phyloP scores from a whole-genome alignment of 305 asterid genomes.

The Fraxinus floribunda region DNA sequence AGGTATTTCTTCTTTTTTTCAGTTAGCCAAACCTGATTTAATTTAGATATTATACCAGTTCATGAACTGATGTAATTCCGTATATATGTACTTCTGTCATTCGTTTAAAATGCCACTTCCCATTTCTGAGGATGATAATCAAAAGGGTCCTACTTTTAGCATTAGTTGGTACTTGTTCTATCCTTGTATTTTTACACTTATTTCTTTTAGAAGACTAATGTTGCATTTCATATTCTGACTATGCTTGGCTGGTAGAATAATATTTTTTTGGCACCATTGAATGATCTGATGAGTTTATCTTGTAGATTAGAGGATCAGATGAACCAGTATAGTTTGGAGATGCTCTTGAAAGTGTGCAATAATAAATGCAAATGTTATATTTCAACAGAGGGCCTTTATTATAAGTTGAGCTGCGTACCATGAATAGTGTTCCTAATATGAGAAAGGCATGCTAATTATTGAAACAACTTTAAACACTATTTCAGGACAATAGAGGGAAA shows the following conservation, averaged over 20 bases:
- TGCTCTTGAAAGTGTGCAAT: slow-evolving; percentile 11
- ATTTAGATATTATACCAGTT: not conserved
- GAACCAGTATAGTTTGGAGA: slow-evolving; percentile 4
- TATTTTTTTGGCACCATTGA: not conserved
- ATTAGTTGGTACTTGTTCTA: not conserved
- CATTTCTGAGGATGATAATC: not conserved
- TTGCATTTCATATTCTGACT: not conserved
- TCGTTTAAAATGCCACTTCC: not conserved
- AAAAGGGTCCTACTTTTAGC: not conserved
- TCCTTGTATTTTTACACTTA: not conserved
- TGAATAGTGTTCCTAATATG: slow-evolving; percentile 12
- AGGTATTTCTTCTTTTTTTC: slow-evolving; percentile 43
- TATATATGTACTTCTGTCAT: not conserved
- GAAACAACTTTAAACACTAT: not conserved
- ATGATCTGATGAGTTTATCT: not conserved
- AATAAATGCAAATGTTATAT: slow-evolving; percentile 2
- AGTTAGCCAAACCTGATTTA: not conserved
- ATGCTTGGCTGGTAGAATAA: slow-evolving; percentile 9
- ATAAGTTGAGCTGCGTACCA: not conserved
- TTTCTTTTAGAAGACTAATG: not conserved
- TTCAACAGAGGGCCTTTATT: slow-evolving; percentile 3
- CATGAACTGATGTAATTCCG: not conserved
- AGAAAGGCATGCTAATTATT: not conserved
- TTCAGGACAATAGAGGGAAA: not conserved
- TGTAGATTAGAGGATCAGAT: slow-evolving; percentile 9